These are phyloP conservation scores for Erodium maritimum DNA, from an alignment of 345 rosid genomes.

Conservation along the genomic window DNA sequence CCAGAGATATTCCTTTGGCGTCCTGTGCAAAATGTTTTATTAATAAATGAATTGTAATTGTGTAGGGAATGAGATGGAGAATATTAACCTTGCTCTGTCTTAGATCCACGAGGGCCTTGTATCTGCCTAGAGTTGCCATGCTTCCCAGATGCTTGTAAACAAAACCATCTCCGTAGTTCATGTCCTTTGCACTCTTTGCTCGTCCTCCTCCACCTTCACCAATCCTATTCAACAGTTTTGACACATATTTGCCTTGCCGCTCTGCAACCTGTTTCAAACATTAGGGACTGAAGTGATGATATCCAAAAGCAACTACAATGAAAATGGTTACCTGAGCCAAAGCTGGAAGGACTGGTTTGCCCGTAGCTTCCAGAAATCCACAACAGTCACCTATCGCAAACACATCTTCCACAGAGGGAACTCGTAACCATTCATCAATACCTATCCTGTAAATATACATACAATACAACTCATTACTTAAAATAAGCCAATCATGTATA, in stretches of 20 bases:
- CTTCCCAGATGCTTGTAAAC: constrained; percentile 89
- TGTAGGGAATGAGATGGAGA: not conserved
- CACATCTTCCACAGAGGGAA: constrained; percentile 65
- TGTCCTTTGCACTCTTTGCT: constrained; percentile 44
- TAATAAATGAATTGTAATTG: not conserved
- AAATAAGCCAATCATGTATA: not conserved
- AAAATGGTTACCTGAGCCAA: constrained; percentile 57
- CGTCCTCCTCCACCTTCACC: constrained; percentile 69
- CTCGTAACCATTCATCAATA: constrained; percentile 77
- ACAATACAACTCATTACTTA: not conserved
- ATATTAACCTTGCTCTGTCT: constrained; percentile 76
- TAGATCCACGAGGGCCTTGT: constrained; percentile 87
- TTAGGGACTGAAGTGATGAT: not conserved
- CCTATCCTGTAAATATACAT: constrained; percentile 49
- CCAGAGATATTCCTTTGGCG: constrained; percentile 57
- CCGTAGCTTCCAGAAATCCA: constrained; percentile 78
- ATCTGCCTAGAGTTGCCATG: constrained; percentile 91
- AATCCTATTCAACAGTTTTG: constrained; percentile 43
- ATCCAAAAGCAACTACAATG: not conserved
- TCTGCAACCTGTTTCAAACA: constrained; percentile 63
- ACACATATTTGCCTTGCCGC: constrained; percentile 81
- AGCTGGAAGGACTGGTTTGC: constrained; percentile 84
- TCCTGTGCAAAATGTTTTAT: constrained; percentile 32
- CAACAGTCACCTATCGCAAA: constrained; percentile 94
- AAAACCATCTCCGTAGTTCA: constrained; percentile 57